phyloP scores from a whole-genome alignment of 2,329 filamentous ascomycete genomes.

The Colletotrichum lupini region DNA sequence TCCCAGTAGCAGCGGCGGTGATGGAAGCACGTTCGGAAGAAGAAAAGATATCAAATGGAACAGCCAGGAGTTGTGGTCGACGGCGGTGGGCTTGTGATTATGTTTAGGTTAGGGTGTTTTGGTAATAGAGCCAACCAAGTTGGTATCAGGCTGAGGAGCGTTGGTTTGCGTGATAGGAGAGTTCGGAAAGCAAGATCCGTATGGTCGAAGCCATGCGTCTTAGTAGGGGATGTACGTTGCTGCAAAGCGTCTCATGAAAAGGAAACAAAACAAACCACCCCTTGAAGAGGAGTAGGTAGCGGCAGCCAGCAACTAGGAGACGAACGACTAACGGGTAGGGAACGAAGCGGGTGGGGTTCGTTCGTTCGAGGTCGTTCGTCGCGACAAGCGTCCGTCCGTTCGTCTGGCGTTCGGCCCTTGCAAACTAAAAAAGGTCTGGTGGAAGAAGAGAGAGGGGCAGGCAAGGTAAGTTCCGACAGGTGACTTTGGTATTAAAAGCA shows the following conservation, averaged over 20 bases:
- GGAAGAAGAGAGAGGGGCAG: background rate
- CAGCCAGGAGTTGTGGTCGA: background rate
- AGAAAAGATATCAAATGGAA: background rate
- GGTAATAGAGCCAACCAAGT: background rate
- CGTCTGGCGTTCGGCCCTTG: constrained; percentile 27
- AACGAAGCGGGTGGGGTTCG: background rate
- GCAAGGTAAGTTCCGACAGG: background rate
- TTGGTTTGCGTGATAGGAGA: background rate
- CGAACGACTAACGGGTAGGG: background rate
- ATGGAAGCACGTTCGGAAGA: background rate
- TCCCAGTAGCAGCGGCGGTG: background rate
- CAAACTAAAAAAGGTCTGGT: background rate
- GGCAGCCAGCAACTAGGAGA: background rate
- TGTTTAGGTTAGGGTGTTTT: background rate
- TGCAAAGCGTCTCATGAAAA: background rate
- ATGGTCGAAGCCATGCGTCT: constrained; percentile 6
- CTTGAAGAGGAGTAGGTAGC: constrained; percentile 4
- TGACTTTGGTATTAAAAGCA: background rate
- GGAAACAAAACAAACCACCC: constrained; percentile 5
- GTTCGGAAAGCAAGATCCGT: background rate
- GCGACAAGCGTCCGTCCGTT: constrained; percentile 14
- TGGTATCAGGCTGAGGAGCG: background rate
- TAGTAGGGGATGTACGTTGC: background rate
- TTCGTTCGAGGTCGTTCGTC: constrained; percentile 3
- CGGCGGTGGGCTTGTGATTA: constrained; percentile 1